Evolutionary conservation across 176 grass and related monocot species (phyloP), one percentile per base, ranked within the genome.

Genomic region (Carex kokanica): DNA sequence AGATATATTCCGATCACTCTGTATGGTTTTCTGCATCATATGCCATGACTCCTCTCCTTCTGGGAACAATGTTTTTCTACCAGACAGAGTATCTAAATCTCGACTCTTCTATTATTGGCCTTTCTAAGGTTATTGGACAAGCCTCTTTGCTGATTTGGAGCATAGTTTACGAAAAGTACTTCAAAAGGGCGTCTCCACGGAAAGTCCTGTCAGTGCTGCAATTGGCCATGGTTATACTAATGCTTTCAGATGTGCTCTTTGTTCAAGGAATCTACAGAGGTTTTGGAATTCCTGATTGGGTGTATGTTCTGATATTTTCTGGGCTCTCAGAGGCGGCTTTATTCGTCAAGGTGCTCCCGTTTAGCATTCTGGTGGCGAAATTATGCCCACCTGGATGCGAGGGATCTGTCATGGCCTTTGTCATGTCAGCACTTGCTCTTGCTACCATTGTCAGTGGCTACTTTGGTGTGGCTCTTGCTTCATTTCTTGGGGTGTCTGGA

Each of bases 51-150:
- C 97, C 97, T 24, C 90, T 93, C 85, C 84, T 96, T 57, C 83
- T 85, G 14, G 93, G 97, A 70, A 93, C 93, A 17, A 99, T 96
- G 97, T 99, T 99, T 86, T 99, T 95, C 83, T 99, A 96, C 66
- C 93, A 99, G 78, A 99, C 97, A 72, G 88, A 93, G 75, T 88
- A 95, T 31, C 83, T 99, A 53, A 90, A 78, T 40, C 89, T 99
- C 5, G 88, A 95, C n/a, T 92, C 97, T 8, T 99, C 93, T 1
- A 57, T 95, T 60, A 90, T 99, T 2, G 97, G 97, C 65, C 69
- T 99, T 69, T 96, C 97, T 20, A 99, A 92, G 88, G 97, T 96
- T 38, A 90, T 96, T 57, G 97, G 97, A 1, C 93, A 99, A 84
- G 72, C 84, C 7, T 24, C 91, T 72, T 87, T 96, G 8, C 79